Evolutionary conservation across 1,284 basidiomycete genomes (phyloP), one percentile per base, ranked within the genome.

Genomic region (Heterobasidion irregulare): DNA sequence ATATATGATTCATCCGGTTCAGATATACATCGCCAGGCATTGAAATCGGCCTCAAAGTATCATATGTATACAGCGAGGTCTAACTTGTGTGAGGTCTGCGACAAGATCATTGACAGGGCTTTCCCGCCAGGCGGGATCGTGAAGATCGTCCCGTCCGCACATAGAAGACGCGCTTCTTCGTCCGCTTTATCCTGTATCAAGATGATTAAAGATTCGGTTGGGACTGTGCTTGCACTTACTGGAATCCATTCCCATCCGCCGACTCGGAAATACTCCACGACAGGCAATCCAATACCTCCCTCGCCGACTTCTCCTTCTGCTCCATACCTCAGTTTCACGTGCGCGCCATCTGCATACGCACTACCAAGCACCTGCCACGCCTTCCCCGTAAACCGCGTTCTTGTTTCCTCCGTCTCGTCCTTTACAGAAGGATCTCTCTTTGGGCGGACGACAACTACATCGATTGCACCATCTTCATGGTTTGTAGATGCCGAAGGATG

Each of bases 241-340:
- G 92, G 92, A 47, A 73, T 73, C 94, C 94, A 98, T 58, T 85
- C 81, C 83, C 93, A 96, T 5, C 84, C 86, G 6, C 77, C 77
- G 59, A 86, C 90, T 19, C 94, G 78, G 56, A 87, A 78, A 61
- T 92, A 91, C 68, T 98, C 95, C 0, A 93, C 84, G 0, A 93
- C 80, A 0, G 71, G 64, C 32, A 73, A 69, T 1, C 84, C 84
- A 13, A 74, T 68, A 1, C 76, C 76, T 26, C 71, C 69, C 2
- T 65, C 58, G 0, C 77, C 64, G 47, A 63, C 57, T 12, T 75
- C 64, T 1, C 84, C 84, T 16, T 76, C 69, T 12, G 65, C 64
- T 3, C 66, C 18, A 63, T 92, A 94, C 41, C 75, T 72, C 58
- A 89, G 62, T 19, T 76, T 65, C 50, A 91, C 66, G 64, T 96